Percentiles rank a stretch among this genome's conserved stretches.
These are phyloP conservation scores for Spergularia marina DNA, from an alignment of 148 eudicot genomes.

Conservation along the genomic window DNA sequence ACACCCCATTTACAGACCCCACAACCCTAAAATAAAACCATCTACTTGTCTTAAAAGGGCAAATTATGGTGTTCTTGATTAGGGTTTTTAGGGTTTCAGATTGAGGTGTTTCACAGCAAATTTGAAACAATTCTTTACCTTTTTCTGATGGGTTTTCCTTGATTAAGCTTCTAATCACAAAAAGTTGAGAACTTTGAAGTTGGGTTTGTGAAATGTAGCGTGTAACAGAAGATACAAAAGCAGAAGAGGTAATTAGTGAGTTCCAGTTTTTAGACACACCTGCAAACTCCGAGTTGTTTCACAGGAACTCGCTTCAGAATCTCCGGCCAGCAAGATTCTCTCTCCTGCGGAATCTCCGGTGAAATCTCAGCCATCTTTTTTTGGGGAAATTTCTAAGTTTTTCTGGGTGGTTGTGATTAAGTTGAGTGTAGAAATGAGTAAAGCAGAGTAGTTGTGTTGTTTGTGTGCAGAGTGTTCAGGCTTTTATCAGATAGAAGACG, in stretches of 20 bases:
- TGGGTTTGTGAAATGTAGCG: slow-evolving; percentile 7
- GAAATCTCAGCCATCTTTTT: neutral
- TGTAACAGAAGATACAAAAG: neutral
- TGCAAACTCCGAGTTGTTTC: slow-evolving; percentile 8
- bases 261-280: slow-evolving; percentile 9
- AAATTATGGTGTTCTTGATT: neutral
- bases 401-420: neutral
- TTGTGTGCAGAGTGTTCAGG: slow-evolving; percentile 1
- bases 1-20: slow-evolving; percentile 13
- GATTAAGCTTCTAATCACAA: neutral
- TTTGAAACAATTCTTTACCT: neutral
- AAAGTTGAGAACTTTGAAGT: slow-evolving; percentile 2
- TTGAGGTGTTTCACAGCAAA: neutral
- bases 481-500: neutral
- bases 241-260: neutral
- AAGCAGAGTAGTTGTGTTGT: neutral
- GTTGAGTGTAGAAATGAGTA: neutral
- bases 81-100: neutral
- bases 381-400: neutral
- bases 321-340: slow-evolving; percentile 13
- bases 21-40: neutral
- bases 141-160: neutral
- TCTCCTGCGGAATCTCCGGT: neutral
- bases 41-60: slow-evolving; percentile 2
- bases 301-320: slow-evolving; percentile 8